Percentiles rank a stretch among this genome's conserved stretches.
phyloP scores from a whole-genome alignment of 306 rosid genomes.

The Bauhinia variegata region DNA sequence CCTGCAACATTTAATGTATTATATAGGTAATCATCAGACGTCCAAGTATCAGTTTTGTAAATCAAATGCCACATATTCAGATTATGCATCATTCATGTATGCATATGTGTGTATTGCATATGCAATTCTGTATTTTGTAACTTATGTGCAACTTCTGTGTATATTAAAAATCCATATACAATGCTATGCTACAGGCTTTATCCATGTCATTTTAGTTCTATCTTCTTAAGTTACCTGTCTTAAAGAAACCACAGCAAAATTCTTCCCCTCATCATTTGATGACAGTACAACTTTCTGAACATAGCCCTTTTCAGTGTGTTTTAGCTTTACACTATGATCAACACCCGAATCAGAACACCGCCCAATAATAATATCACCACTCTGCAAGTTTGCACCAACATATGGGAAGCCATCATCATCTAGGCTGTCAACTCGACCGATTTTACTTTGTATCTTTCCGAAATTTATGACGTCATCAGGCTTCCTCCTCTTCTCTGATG shows the following conservation, averaged over 20 bases:
- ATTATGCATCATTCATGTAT: background rate
- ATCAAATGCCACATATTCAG: slow-evolving; percentile 24
- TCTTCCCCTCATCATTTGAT: slow-evolving; percentile 93
- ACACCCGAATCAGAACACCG: slow-evolving; percentile 84
- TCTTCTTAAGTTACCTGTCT: slow-evolving; percentile 70
- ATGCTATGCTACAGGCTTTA: background rate
- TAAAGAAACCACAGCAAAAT: slow-evolving; percentile 83
- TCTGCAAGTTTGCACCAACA: slow-evolving; percentile 84
- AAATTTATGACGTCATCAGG: slow-evolving; percentile 77
- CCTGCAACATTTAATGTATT: slow-evolving; percentile 50
- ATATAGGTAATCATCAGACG: background rate
- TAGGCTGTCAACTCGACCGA: slow-evolving; percentile 89
- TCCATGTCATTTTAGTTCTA: background rate
- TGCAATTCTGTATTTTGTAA: slow-evolving; percentile 2
- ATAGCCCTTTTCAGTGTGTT: slow-evolving; percentile 92
- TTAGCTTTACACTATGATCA: slow-evolving; percentile 87
- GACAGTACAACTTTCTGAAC: slow-evolving; percentile 93
- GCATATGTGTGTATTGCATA: too few relatives aligned
- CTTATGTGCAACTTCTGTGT: slow-evolving; percentile 10
- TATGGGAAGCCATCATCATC: slow-evolving; percentile 95
- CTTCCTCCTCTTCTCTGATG: slow-evolving; percentile 72
- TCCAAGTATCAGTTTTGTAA: slow-evolving; percentile 22
- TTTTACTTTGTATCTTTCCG: slow-evolving; percentile 84
- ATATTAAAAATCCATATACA: background rate
- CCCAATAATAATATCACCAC: slow-evolving; percentile 89